Percentiles rank a stretch among this genome's conserved stretches.
Evolutionary conservation across 192 early-diverging fungal species (phyloP).

Genomic region (Podila horticola): DNA sequence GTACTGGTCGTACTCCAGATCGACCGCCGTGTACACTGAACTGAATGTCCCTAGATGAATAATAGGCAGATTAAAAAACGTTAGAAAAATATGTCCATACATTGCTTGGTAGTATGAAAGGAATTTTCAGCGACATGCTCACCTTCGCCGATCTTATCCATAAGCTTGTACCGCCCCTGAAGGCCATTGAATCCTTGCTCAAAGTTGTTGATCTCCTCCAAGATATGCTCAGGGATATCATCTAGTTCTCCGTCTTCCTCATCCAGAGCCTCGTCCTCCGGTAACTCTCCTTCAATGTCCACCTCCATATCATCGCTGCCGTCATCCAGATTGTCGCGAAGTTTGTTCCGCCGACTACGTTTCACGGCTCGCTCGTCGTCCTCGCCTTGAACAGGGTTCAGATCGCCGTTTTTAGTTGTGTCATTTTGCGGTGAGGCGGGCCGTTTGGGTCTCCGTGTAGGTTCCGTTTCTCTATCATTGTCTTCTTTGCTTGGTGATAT

Average conservation of each 20-base stretch:
- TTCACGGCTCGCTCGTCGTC: neutral
- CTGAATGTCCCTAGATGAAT: slow-evolving; percentile 82
- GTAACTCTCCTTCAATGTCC: neutral
- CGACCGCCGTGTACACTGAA: slow-evolving; percentile 91
- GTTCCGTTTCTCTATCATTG: no score
- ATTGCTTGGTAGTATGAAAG: no score
- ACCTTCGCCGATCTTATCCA: slow-evolving; percentile 89
- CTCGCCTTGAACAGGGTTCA: neutral
- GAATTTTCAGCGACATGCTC: neutral
- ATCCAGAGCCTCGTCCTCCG: slow-evolving; percentile 1
- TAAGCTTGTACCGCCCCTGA: slow-evolving; percentile 67
- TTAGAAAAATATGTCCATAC: neutral
- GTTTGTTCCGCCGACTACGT: neutral
- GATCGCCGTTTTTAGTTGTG: neutral
- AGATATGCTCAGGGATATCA: slow-evolving; percentile 40
- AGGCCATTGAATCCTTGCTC: slow-evolving; percentile 64
- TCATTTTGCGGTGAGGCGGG: neutral
- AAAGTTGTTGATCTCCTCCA: slow-evolving; percentile 70
- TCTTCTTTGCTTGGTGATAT: no score
- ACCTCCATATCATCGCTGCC: neutral
- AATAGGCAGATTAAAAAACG: neutral
- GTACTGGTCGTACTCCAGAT: slow-evolving; percentile 75
- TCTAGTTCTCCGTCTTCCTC: slow-evolving; percentile 3
- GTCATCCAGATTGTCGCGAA: neutral
- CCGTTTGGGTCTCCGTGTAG: neutral